A percentile compares a stretch with the other conserved stretches of the same genome.
These are phyloP conservation scores for Globisporangium mamillatum DNA, from an alignment of 352 stramenopile species.

Conservation along the genomic window DNA sequence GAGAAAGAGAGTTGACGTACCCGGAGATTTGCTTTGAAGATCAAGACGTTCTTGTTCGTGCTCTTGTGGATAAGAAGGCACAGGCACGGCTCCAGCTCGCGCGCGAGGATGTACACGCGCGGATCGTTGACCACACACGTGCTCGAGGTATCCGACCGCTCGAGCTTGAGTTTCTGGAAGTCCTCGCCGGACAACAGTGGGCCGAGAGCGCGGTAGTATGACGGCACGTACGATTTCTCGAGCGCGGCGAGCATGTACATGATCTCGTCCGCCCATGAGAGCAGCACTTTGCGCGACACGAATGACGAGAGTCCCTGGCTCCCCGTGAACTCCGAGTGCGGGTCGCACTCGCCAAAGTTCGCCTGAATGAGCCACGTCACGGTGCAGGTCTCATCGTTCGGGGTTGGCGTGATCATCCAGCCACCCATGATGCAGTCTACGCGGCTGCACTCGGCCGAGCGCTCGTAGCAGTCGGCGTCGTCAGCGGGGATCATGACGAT, in stretches of 20 bases:
- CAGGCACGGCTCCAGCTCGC: slow-evolving; percentile 43
- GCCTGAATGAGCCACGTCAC: slow-evolving; percentile 81
- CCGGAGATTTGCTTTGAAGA: slow-evolving; percentile 42
- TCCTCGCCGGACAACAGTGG: slow-evolving; percentile 39
- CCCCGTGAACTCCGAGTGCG: slow-evolving; percentile 51
- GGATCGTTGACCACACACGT: slow-evolving; percentile 31
- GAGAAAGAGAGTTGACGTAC: slow-evolving; percentile 8
- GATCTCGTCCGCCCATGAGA: slow-evolving; percentile 59
- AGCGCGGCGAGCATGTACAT: slow-evolving; percentile 38
- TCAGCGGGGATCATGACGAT: slow-evolving; percentile 71
- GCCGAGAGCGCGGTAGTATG: slow-evolving; percentile 51
- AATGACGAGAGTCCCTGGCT: slow-evolving; percentile 31
- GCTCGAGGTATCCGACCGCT: slow-evolving; percentile 28
- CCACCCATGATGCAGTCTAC: slow-evolving; percentile 69
- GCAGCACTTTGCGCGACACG: slow-evolving; percentile 34
- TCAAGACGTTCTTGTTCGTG: slow-evolving; percentile 53
- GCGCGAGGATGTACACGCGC: slow-evolving; percentile 43
- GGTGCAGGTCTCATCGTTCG: slow-evolving; percentile 54
- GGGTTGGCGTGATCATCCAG: slow-evolving; percentile 61
- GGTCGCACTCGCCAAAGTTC: slow-evolving; percentile 66
- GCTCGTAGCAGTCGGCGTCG: slow-evolving; percentile 26
- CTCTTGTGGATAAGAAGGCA: slow-evolving; percentile 61
- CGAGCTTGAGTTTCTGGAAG: slow-evolving; percentile 43
- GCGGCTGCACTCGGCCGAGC: slow-evolving; percentile 16
- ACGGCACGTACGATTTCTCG: slow-evolving; percentile 42